Evolutionary conservation across 1,284 basidiomycete species (phyloP).

Genomic region (Polyporus tsugae): DNA sequence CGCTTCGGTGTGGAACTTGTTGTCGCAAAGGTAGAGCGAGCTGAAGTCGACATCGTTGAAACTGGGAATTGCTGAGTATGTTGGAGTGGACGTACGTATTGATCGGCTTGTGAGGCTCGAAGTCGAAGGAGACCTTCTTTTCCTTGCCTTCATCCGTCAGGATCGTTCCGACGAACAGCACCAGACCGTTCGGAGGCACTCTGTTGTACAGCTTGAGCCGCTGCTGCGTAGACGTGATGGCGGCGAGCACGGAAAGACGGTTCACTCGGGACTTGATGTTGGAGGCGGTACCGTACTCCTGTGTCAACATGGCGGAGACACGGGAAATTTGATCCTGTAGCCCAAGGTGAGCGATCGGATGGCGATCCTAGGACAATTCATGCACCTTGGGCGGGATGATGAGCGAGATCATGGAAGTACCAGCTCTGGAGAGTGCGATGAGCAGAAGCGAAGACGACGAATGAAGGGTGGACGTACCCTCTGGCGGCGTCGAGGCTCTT

Average conservation of each 20-base stretch:
- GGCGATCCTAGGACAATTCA: conserved; percentile 24
- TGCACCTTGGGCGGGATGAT: conserved; percentile 93
- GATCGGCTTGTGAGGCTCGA: conserved; percentile 98
- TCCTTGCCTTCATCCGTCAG: conserved; percentile 99
- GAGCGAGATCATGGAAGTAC: conserved; percentile 99
- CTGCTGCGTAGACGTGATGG: conserved; percentile 99
- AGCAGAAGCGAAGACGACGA: conserved; percentile 17
- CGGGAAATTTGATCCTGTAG: conserved; percentile 95
- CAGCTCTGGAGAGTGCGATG: conserved; percentile 66
- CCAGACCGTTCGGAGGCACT: conserved; percentile 96
- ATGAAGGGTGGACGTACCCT: conserved; percentile 68
- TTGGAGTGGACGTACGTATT: conserved; percentile 78
- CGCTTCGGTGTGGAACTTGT: conserved; percentile 99
- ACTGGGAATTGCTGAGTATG: not conserved
- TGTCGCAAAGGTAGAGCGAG: conserved; percentile 98
- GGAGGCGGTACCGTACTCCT: conserved; percentile 97
- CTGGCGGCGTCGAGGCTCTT: conserved; percentile 92
- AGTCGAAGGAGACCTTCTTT: conserved; percentile 98
- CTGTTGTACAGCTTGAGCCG: conserved; percentile 96
- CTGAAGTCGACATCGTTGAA: conserved; percentile 47
- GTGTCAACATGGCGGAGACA: conserved; percentile 94
- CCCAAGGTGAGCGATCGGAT: conserved; percentile 28
- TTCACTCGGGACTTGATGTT: conserved; percentile 99
- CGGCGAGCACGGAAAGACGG: conserved; percentile 95
- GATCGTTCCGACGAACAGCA: conserved; percentile 97